phyloP scores from a whole-genome alignment of 2,329 filamentous ascomycete species.

The Cucurbitaria berberidis region DNA sequence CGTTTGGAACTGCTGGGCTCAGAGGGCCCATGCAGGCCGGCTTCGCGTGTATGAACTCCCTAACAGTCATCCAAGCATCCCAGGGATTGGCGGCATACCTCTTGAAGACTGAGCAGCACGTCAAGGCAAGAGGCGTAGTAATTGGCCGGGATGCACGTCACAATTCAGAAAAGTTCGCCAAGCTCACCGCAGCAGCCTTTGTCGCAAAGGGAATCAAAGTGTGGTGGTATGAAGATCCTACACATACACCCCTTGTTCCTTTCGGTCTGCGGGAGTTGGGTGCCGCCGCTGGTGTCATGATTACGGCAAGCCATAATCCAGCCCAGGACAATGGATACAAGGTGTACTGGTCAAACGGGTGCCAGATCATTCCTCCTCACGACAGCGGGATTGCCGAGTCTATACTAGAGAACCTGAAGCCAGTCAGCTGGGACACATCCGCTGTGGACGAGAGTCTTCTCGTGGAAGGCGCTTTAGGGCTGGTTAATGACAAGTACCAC shows the following conservation, averaged over 20 bases:
- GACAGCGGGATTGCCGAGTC: slow-evolving; percentile 64
- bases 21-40: slow-evolving; percentile 70
- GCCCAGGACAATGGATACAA: slow-evolving; percentile 71
- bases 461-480: slow-evolving; percentile 51
- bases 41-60: slow-evolving; percentile 65
- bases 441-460: slow-evolving; percentile 50
- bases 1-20: slow-evolving; percentile 68
- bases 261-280: slow-evolving; percentile 62
- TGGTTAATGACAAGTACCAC: slow-evolving; percentile 54
- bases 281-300: slow-evolving; percentile 67
- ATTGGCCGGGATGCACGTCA: slow-evolving; percentile 69
- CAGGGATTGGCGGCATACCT: slow-evolving; percentile 69
- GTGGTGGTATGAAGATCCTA: slow-evolving; percentile 62
- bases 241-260: slow-evolving; percentile 67
- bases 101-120: slow-evolving; percentile 52
- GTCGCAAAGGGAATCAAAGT: slow-evolving; percentile 64
- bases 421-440: slow-evolving; percentile 56
- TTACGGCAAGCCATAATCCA: slow-evolving; percentile 71
- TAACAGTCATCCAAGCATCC: slow-evolving; percentile 68
- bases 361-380: slow-evolving; percentile 69
- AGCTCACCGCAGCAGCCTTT: slow-evolving; percentile 65
- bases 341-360: slow-evolving; percentile 70
- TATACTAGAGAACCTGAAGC: slow-evolving; percentile 62
- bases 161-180: slow-evolving; percentile 67
- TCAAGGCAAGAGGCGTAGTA: slow-evolving; percentile 59